These are phyloP conservation scores for Leccinum huronense DNA, from an alignment of 1,284 basidiomycete genomes.

Conservation along the genomic window DNA sequence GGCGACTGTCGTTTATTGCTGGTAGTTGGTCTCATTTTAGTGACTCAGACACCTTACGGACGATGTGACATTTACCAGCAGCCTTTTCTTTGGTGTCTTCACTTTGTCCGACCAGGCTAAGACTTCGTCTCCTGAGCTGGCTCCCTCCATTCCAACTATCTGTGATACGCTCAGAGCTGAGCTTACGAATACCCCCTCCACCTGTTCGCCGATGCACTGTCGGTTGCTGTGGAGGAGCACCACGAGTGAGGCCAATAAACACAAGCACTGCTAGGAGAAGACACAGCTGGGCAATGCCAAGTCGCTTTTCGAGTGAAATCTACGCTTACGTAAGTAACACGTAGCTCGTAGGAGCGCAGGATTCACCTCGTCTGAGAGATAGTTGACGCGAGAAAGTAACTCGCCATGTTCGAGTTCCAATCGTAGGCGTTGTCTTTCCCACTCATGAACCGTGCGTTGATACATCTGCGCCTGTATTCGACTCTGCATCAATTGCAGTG, in stretches of 20 bases:
- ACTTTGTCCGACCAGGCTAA: conserved; percentile 30
- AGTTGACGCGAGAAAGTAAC: conserved; percentile 63
- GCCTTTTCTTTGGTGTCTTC: conserved; percentile 16
- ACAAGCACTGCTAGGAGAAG: conserved; percentile 76
- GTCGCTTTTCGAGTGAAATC: conserved; percentile 80
- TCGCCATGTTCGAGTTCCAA: conserved; percentile 70
- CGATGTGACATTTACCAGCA: conserved; percentile 13
- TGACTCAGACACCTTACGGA: conserved; percentile 7
- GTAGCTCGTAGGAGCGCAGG: neutral
- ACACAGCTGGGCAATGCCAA: conserved; percentile 80
- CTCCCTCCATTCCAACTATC: conserved; percentile 29
- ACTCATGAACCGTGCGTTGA: conserved; percentile 64
- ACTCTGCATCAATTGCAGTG: conserved; percentile 41
- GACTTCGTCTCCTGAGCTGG: conserved; percentile 38
- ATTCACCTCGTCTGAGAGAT: conserved; percentile 72
- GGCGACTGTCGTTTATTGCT: conserved; percentile 1
- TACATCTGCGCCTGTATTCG: conserved; percentile 66
- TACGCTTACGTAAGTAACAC: conserved; percentile 30
- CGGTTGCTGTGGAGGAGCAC: conserved; percentile 35
- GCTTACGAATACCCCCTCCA: conserved; percentile 54
- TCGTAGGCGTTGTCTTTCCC: conserved; percentile 66
- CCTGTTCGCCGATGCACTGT: conserved; percentile 35
- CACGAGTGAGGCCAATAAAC: conserved; percentile 82
- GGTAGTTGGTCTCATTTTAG: conserved; percentile 2
- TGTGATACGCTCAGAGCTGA: conserved; percentile 48